Percentiles rank a stretch among this genome's conserved stretches.
phyloP scores from a whole-genome alignment of 805 yeast species.

The Hyphopichia homilentoma region DNA sequence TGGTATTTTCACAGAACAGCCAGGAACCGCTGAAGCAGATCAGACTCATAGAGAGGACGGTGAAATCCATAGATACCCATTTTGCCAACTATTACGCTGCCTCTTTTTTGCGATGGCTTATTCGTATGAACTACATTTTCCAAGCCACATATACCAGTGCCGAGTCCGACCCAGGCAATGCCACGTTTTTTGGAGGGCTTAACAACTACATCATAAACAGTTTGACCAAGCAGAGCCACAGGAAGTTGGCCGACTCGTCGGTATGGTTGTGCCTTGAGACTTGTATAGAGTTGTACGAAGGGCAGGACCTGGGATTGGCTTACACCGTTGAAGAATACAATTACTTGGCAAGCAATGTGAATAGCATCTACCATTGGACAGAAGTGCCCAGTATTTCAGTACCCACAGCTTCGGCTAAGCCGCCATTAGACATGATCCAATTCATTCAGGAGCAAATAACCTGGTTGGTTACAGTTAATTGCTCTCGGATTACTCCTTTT shows the following conservation, averaged over 20 bases:
- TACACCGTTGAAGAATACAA: slow-evolving; percentile 8
- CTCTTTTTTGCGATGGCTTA: slow-evolving; percentile 28
- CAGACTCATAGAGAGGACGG: slow-evolving; percentile 11
- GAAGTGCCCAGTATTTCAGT: too few relatives aligned
- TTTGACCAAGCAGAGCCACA: background rate
- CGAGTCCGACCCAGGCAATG: too few relatives aligned
- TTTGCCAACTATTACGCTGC: slow-evolving; percentile 39
- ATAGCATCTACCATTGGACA: too few relatives aligned
- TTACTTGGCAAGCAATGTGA: slow-evolving; percentile 4
- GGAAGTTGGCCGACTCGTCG: slow-evolving; percentile 17
- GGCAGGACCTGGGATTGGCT: background rate
- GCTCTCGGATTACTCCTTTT: slow-evolving; percentile 6
- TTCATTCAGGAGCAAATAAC: slow-evolving; percentile 2
- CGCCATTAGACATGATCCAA: background rate
- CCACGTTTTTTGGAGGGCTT: too few relatives aligned
- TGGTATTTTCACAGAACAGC: slow-evolving; percentile 7
- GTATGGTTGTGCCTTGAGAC: too few relatives aligned
- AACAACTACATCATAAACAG: background rate
- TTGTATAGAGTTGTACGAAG: slow-evolving; percentile 8
- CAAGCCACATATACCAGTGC: background rate
- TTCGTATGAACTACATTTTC: slow-evolving; percentile 9
- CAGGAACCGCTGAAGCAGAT: background rate
- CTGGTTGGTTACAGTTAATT: slow-evolving; percentile 8
- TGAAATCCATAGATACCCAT: slow-evolving; percentile 31
- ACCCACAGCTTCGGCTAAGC: too few relatives aligned